Base-by-base conservation (phyloP, 139 green algal genomes). In the Deuterostichococcus epilithicus region DNA sequence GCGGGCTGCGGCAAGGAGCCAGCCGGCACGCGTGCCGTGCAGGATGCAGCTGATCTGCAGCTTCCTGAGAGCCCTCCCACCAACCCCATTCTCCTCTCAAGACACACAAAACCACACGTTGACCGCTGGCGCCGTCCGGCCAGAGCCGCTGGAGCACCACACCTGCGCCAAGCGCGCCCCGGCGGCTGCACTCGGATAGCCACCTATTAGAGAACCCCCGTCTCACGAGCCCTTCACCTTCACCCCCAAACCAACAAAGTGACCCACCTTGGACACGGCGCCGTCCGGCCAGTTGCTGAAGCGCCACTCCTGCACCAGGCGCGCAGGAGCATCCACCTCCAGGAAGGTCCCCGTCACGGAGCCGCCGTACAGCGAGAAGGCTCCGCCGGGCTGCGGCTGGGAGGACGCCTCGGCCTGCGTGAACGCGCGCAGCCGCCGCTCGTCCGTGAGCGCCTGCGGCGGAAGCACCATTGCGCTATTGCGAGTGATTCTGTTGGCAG, bases 241-340 rank as follows among this genome's bases (percentile, higher is more conserved):
- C 36, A 36, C 69, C 44, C 18, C 44, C 35, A 37, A 69, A 44
- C 13, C 68, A 22, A 70, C n/a, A n/a, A 75, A 75, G 23, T 25
- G 36, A 58, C 80, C 30, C 70, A 92, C 91, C 82, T 89, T 79
- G 28, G 84, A 92, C 23, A 71, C 76, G 63, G 73, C 76, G 45
- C 86, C 86, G 13, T 97, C 90, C 47, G 81, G 79, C 94, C 94
- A 98, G 66, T 84, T 94, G 77, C 80, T 95, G 75, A 97, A 97
- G 6, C 90, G 81, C 94, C 94, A 98, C 58, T 91, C 76, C 86
- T 97, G 85, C 0, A 82, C 80, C 20, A 98, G 72, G 28, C 75
- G 77, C 52, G 81, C 70, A 30, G 77, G 70, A 0, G 87, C 71
- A 74, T 84, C 28, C 67, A 97, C 75, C 84, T 94, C 80, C 2